Percentiles rank a stretch among this genome's conserved stretches.
Conservation (phyloP, 768 basidiomycete species). For the Astraeus odoratus region DNA sequence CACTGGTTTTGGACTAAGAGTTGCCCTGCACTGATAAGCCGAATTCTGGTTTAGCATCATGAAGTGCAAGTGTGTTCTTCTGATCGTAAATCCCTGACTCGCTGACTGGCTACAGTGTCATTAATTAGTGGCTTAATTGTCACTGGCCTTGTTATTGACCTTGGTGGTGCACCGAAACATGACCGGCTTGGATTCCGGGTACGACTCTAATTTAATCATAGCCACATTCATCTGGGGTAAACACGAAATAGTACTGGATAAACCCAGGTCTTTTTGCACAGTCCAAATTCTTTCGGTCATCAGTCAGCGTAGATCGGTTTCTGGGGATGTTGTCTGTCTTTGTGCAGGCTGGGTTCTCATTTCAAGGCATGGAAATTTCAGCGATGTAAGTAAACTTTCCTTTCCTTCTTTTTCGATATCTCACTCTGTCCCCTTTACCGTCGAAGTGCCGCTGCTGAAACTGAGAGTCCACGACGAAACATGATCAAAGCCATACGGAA, state of each 20-base stretch:
- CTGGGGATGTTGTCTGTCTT: constrained; percentile 35
- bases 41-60: constrained; percentile 63
- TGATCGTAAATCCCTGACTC: background rate
- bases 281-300: constrained; percentile 24
- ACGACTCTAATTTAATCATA: constrained; percentile 17
- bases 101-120: constrained; percentile 33
- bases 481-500: constrained; percentile 70
- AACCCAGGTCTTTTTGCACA: constrained; percentile 50
- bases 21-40: too few species aligned
- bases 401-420: constrained; percentile 8
- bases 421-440: too few species aligned
- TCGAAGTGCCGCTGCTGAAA: constrained; percentile 76
- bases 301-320: constrained; percentile 33
- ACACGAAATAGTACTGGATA: constrained; percentile 48
- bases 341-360: constrained; percentile 62
- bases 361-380: constrained; percentile 71
- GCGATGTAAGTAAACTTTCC: constrained; percentile 45
- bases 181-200: constrained; percentile 65
- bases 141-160: constrained; percentile 59
- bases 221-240: constrained; percentile 13
- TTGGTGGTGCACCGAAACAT: constrained; percentile 68
- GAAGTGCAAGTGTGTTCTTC: constrained; percentile 40
- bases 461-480: constrained; percentile 69
- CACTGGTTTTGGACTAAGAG: too few species aligned
- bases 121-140: constrained; percentile 55